Evolutionary conservation across 73 alveolate species (phyloP).

Genomic region (Paramecium octaurelia): DNA sequence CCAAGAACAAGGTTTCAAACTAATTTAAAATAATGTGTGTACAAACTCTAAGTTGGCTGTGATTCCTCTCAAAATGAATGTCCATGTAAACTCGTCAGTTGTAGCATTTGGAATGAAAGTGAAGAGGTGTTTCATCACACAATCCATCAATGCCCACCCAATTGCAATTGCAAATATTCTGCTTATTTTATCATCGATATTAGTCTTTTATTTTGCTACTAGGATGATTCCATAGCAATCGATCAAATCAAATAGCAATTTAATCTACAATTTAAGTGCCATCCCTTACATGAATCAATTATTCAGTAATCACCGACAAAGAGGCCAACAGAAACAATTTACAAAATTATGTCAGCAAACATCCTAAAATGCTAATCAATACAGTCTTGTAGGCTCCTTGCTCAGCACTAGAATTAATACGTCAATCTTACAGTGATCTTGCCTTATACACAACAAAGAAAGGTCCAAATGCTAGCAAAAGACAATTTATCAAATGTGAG

Average conservation of each 20-base stretch:
- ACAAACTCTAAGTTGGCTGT: slow-evolving; percentile 51
- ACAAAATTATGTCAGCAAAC: slow-evolving; percentile 39
- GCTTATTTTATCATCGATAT: slow-evolving; percentile 39
- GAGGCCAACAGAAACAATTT: slow-evolving; percentile 60
- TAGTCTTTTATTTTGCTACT: not conserved
- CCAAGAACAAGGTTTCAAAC: slow-evolving; percentile 28
- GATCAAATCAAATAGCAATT: slow-evolving; percentile 3
- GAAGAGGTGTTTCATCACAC: slow-evolving; percentile 18
- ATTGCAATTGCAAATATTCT: slow-evolving; percentile 59
- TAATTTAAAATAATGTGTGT: not conserved
- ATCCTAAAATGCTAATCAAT: slow-evolving; percentile 26
- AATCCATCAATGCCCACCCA: slow-evolving; percentile 63
- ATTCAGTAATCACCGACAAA: slow-evolving; percentile 36
- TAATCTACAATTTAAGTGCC: not conserved
- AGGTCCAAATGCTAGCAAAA: slow-evolving; percentile 63
- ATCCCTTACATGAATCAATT: not conserved
- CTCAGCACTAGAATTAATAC: not conserved
- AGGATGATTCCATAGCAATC: slow-evolving; percentile 33
- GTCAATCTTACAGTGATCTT: slow-evolving; percentile 17
- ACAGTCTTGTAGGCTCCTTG: slow-evolving; percentile 46
- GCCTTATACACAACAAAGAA: slow-evolving; percentile 58
- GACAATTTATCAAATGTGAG: slow-evolving; percentile 61
- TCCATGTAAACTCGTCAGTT: slow-evolving; percentile 65
- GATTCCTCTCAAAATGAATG: slow-evolving; percentile 55
- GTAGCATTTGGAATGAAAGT: slow-evolving; percentile 60